Evolutionary conservation across 148 eudicot species (phyloP).

Genomic region (Fallopia convolvulus): DNA sequence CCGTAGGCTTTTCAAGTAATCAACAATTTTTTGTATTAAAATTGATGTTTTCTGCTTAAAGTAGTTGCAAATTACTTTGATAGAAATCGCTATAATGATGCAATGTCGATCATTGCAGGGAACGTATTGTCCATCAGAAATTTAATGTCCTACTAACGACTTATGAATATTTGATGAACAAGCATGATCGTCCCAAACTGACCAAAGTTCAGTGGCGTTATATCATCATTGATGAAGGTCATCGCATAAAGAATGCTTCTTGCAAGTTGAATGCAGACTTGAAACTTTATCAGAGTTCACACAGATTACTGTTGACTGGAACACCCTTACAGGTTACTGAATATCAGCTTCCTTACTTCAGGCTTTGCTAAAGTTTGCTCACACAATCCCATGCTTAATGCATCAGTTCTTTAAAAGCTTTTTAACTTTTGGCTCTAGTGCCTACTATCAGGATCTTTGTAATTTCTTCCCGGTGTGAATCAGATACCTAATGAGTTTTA

Average conservation of each 20-base stretch:
- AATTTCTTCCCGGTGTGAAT: not conserved
- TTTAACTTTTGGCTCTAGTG: not conserved
- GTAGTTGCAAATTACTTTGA: not conserved
- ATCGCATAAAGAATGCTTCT: conserved; percentile 97
- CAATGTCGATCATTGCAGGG: conserved; percentile 40
- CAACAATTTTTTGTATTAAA: conserved; percentile 3
- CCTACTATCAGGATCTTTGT: not conserved
- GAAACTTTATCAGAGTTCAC: conserved; percentile 87
- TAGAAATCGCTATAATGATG: not conserved
- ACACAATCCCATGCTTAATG: not conserved
- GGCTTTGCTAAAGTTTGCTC: conserved; percentile 3
- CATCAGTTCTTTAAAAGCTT: conserved; percentile 1
- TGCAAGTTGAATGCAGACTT: conserved; percentile 97
- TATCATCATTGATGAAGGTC: conserved; percentile 95
- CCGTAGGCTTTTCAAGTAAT: conserved; percentile 79
- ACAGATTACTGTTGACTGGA: conserved; percentile 91
- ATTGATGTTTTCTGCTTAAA: not conserved
- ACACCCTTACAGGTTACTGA: conserved; percentile 83
- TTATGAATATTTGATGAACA: conserved; percentile 96
- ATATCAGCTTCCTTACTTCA: not conserved
- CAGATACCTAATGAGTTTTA: not conserved
- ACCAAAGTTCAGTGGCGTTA: conserved; percentile 93
- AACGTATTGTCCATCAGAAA: conserved; percentile 75
- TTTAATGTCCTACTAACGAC: conserved; percentile 95
- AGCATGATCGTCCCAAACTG: conserved; percentile 94